A percentile compares a stretch with the other conserved stretches of the same genome.
Evolutionary conservation across 2,329 filamentous ascomycete genomes (phyloP).

Genomic region (Monilinia fructicola): DNA sequence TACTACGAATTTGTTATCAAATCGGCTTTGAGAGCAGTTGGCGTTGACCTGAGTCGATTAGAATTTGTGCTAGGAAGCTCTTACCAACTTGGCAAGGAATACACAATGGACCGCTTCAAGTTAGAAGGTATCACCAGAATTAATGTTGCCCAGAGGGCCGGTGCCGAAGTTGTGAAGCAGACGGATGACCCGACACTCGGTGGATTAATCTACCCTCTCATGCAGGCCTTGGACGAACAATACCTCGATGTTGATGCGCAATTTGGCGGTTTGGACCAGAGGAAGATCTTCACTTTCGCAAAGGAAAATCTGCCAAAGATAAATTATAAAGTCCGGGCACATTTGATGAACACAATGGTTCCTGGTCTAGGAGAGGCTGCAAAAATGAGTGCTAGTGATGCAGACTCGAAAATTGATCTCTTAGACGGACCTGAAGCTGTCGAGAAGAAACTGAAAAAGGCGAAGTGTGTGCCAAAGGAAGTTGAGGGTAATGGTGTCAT

Average conservation of each 20-base stretch:
- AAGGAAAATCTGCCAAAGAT: constrained; percentile 82
- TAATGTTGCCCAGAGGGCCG: constrained; percentile 73
- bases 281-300: constrained; percentile 85
- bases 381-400: constrained; percentile 81
- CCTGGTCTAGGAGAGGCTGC: constrained; percentile 74
- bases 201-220: constrained; percentile 77
- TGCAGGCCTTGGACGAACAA: constrained; percentile 50
- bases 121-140: constrained; percentile 48
- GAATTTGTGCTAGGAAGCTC: constrained; percentile 81
- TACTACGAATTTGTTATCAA: constrained; percentile 83
- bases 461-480: constrained; percentile 23
- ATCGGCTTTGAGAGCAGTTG: constrained; percentile 56
- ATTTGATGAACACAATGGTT: constrained; percentile 85
- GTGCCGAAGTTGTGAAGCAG: constrained; percentile 83
- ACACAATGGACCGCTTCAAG: constrained; percentile 87
- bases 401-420: constrained; percentile 25
- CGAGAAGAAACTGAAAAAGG: constrained; percentile 23
- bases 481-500: constrained; percentile 61
- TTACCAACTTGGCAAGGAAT: constrained; percentile 72
- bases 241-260: constrained; percentile 85
- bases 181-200: constrained; percentile 71
- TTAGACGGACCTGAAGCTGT: constrained; percentile 19
- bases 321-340: constrained; percentile 71
- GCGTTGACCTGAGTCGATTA: constrained; percentile 70
- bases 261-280: constrained; percentile 82